phyloP scores from a whole-genome alignment of 2,329 filamentous ascomycete species.

The Neonectria coccinea region DNA sequence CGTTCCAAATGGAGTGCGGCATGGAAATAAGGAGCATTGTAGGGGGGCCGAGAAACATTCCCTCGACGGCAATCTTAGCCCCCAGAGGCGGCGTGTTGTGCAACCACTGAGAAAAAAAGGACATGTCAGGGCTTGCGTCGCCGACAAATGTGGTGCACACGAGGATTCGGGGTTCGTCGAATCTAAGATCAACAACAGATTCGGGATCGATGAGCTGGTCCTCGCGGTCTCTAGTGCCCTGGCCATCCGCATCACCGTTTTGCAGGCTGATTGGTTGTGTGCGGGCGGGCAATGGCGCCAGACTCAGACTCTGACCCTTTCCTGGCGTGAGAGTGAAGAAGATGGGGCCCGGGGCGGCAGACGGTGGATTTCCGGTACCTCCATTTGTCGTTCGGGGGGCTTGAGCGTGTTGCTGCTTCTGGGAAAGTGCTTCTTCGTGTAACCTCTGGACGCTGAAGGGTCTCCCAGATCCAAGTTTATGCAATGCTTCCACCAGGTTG shows the following conservation, averaged over 20 bases:
- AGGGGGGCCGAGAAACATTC: conserved; percentile 75
- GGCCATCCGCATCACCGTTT: conserved; percentile 45
- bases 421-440: conserved; percentile 65
- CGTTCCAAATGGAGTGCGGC: conserved; percentile 72
- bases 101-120: conserved; percentile 75
- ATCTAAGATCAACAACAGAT: conserved; percentile 66
- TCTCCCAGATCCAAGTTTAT: conserved; percentile 63
- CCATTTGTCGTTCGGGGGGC: conserved; percentile 60
- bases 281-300: conserved; percentile 60
- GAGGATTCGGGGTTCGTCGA: conserved; percentile 72
- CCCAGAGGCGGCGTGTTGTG: conserved; percentile 67
- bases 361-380: conserved; percentile 51
- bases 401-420: conserved; percentile 59
- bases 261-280: conserved; percentile 44
- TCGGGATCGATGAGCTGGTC: conserved; percentile 61
- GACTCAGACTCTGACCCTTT: conserved; percentile 63
- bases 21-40: conserved; percentile 76
- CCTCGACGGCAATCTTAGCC: conserved; percentile 71
- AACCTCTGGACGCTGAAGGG: conserved; percentile 68
- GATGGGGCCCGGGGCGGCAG: conserved; percentile 57
- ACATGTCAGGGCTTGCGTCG: conserved; percentile 74
- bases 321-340: conserved; percentile 68
- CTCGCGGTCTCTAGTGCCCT: conserved; percentile 43
- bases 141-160: conserved; percentile 76
- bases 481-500: conserved; percentile 66